Evolutionary conservation across 495 filamentous ascomycete species (phyloP).

Genomic region (Daldinia grandis): DNA sequence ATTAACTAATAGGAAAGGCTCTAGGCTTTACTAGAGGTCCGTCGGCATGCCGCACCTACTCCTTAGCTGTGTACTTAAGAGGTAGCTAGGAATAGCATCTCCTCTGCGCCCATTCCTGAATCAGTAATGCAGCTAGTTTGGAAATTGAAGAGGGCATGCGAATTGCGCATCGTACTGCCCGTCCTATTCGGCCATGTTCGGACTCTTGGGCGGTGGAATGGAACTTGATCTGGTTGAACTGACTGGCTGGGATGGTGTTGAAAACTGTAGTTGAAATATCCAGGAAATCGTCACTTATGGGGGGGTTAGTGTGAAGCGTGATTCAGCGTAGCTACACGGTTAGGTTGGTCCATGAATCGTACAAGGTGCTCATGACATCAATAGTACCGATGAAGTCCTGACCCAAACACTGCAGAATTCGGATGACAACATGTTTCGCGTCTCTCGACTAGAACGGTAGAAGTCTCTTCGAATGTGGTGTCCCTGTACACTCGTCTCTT

Average conservation of each 20-base stretch:
- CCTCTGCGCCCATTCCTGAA: constrained; percentile 8
- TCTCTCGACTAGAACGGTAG: not conserved
- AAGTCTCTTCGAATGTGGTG: not conserved
- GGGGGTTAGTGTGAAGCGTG: constrained; percentile 16
- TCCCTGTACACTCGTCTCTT: not conserved
- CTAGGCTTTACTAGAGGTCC: not conserved
- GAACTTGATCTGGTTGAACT: not conserved
- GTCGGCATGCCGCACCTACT: not conserved
- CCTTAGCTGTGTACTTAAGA: constrained; percentile 1
- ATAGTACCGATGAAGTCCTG: not conserved
- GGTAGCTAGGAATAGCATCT: not conserved
- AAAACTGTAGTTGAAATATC: not conserved
- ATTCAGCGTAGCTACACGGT: constrained; percentile 7
- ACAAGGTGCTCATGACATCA: constrained; percentile 21
- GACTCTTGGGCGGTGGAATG: not conserved
- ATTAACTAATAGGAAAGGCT: not conserved
- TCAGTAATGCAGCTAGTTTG: constrained; percentile 1
- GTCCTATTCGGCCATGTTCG: not conserved
- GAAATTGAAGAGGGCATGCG: not conserved
- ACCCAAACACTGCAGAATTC: not conserved
- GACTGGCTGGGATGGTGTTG: not conserved
- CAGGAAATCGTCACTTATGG: constrained; percentile 16
- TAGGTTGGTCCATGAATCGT: constrained; percentile 25
- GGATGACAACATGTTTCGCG: not conserved
- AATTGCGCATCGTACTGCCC: not conserved